phyloP scores from a whole-genome alignment of 192 early-diverging fungal genomes.

The Entomortierella lignicola region DNA sequence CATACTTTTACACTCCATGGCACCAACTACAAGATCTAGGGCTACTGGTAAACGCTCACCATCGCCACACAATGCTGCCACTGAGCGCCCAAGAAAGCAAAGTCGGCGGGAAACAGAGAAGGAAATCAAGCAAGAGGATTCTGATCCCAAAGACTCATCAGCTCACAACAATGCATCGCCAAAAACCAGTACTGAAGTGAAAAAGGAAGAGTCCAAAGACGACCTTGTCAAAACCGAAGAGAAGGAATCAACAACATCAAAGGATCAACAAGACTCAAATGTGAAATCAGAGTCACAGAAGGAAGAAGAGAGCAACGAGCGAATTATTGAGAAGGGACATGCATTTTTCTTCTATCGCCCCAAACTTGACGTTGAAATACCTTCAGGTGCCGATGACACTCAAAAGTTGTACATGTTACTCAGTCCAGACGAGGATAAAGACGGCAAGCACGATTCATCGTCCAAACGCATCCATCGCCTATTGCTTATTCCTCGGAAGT shows the following conservation, averaged over 20 bases:
- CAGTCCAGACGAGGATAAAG: conserved; percentile 21
- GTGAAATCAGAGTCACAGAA: background rate
- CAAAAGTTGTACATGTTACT: conserved; percentile 29
- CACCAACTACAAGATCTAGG: too few species aligned
- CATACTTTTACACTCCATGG: too few species aligned
- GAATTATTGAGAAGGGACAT: conserved; percentile 17
- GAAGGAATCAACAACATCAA: background rate
- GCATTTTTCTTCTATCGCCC: conserved; percentile 28
- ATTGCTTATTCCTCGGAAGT: conserved; percentile 11
- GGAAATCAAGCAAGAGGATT: too few species aligned
- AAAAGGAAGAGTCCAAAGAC: too few species aligned
- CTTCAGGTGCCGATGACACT: conserved; percentile 1
- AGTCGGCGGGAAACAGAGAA: too few species aligned
- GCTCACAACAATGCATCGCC: too few species aligned
- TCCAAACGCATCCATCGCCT: conserved; percentile 7
- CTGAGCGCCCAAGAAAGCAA: too few species aligned
- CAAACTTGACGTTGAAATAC: conserved; percentile 9
- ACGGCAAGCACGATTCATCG: background rate
- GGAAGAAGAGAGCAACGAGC: background rate
- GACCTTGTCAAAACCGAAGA: too few species aligned
- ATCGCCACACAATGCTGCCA: too few species aligned
- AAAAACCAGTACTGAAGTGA: too few species aligned
- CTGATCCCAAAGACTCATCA: too few species aligned
- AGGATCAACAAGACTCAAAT: background rate
- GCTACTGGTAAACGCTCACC: too few species aligned